These are phyloP conservation scores for Penicillium sp. DNA, from an alignment of 2,329 filamentous ascomycete genomes.

Conservation along the genomic window DNA sequence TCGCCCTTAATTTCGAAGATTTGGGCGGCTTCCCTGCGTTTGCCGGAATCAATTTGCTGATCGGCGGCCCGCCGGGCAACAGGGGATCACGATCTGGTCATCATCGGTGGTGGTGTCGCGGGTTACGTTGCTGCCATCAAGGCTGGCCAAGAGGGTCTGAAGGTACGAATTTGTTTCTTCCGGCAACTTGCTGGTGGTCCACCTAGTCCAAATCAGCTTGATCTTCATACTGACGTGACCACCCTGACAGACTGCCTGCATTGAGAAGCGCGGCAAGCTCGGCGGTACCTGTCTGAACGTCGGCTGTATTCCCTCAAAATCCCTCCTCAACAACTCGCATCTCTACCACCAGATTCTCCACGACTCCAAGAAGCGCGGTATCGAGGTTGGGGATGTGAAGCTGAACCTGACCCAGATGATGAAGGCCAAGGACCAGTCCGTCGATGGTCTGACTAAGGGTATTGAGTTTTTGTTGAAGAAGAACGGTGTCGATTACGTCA, in stretches of 20 bases:
- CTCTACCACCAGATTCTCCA: slow-evolving; percentile 95
- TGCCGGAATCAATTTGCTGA: slow-evolving; percentile 20
- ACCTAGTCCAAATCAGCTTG: neutral
- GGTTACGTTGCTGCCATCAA: slow-evolving; percentile 99
- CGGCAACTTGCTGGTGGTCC: neutral
- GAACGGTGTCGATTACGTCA: slow-evolving; percentile 97
- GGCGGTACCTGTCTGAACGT: slow-evolving; percentile 98
- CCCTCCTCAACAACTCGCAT: slow-evolving; percentile 98
- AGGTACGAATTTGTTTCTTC: slow-evolving; percentile 52
- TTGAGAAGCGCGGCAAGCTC: slow-evolving; percentile 93
- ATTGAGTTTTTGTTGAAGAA: slow-evolving; percentile 99
- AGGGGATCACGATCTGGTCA: slow-evolving; percentile 95
- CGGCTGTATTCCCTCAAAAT: slow-evolving; percentile 98
- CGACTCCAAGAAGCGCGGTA: slow-evolving; percentile 94
- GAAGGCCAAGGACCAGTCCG: slow-evolving; percentile 96
- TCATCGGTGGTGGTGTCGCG: slow-evolving; percentile 96
- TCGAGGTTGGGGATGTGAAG: slow-evolving; percentile 95
- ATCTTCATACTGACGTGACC: slow-evolving; percentile 9
- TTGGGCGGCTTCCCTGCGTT: slow-evolving; percentile 12
- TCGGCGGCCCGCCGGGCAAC: slow-evolving; percentile 19
- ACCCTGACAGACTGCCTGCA: slow-evolving; percentile 70
- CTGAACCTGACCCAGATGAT: slow-evolving; percentile 93
- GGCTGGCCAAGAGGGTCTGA: slow-evolving; percentile 92
- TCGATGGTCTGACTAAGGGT: slow-evolving; percentile 84
- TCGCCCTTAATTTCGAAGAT: neutral